Conservation (phyloP, 768 basidiomycete species). For the Leccinum disarticulatum region DNA sequence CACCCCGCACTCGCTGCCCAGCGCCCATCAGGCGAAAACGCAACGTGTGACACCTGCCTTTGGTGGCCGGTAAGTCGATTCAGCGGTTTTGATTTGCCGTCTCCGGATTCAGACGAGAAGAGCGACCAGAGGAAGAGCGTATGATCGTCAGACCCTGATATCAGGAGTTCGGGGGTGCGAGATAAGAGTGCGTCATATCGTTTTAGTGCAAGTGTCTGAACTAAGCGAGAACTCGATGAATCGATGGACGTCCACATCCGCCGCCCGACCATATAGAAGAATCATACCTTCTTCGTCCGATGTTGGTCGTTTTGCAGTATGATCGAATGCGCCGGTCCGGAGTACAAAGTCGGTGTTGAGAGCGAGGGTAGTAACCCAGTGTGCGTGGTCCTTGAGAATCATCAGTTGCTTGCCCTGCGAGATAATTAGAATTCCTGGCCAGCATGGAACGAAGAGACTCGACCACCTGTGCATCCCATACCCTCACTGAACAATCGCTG, state of each 20-base stretch:
- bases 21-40: conserved; percentile 91
- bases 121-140: conserved; percentile 96
- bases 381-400: conserved; percentile 91
- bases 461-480: conserved; percentile 88
- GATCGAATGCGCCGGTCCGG: conserved; percentile 93
- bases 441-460: conserved; percentile 19
- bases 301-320: conserved; percentile 72
- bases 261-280: not conserved
- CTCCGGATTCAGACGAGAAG: conserved; percentile 46
- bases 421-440: conserved; percentile 5
- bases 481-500: conserved; percentile 89
- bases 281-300: conserved; percentile 78
- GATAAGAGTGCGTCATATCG: conserved; percentile 75
- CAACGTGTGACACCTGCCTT: conserved; percentile 90
- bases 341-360: conserved; percentile 94
- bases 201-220: conserved; percentile 69
- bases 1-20: conserved; percentile 91
- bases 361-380: conserved; percentile 97
- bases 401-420: conserved; percentile 80
- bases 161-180: conserved; percentile 73
- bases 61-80: conserved; percentile 94
- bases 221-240: conserved; percentile 36
- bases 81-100: conserved; percentile 62
- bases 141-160: conserved; percentile 97
- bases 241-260: not conserved